Evolutionary conservation across 305 asterid species (phyloP).

Genomic region (Lippia alba): DNA sequence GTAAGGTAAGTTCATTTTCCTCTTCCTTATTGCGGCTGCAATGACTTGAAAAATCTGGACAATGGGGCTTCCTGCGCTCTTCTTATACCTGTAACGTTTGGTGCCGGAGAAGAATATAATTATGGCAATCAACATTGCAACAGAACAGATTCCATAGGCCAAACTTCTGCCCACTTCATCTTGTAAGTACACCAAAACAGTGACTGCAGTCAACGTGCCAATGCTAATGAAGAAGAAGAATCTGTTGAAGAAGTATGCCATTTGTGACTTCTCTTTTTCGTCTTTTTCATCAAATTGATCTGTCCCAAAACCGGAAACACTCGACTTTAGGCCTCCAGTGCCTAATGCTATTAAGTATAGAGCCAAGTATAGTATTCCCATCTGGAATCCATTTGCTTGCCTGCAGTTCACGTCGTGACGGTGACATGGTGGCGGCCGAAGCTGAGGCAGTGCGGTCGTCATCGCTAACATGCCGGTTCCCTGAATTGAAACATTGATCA

Average conservation of each 20-base stretch:
- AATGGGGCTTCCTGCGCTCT: conserved; percentile 73
- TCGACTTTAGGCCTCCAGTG: conserved; percentile 91
- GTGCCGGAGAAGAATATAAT: conserved; percentile 66
- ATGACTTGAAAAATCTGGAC: conserved; percentile 71
- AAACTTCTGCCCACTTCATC: conserved; percentile 74
- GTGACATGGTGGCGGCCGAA: conserved; percentile 73
- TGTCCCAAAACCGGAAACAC: conserved; percentile 87
- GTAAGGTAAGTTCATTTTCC: conserved; percentile 53
- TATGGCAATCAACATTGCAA: conserved; percentile 62
- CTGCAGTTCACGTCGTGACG: conserved; percentile 45
- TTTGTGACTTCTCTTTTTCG: conserved; percentile 69
- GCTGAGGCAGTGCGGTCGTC: conserved; percentile 59
- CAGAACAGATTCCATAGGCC: conserved; percentile 76
- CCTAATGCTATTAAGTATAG: conserved; percentile 81
- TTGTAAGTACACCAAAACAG: conserved; percentile 81
- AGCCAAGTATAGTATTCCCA: conserved; percentile 71
- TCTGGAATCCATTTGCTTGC: conserved; percentile 70
- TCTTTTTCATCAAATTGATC: conserved; percentile 89
- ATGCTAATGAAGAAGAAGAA: conserved; percentile 93
- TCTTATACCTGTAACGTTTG: conserved; percentile 72
- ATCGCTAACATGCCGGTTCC: conserved; percentile 76
- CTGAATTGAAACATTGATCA: conserved; percentile 34
- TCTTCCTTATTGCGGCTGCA: conserved; percentile 60
- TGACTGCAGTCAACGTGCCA: conserved; percentile 84
- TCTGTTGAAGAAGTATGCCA: conserved; percentile 81